These are phyloP conservation scores for Microbotryum lychnidis-dioicae DNA, from an alignment of 1,284 basidiomycete genomes.

Conservation along the genomic window DNA sequence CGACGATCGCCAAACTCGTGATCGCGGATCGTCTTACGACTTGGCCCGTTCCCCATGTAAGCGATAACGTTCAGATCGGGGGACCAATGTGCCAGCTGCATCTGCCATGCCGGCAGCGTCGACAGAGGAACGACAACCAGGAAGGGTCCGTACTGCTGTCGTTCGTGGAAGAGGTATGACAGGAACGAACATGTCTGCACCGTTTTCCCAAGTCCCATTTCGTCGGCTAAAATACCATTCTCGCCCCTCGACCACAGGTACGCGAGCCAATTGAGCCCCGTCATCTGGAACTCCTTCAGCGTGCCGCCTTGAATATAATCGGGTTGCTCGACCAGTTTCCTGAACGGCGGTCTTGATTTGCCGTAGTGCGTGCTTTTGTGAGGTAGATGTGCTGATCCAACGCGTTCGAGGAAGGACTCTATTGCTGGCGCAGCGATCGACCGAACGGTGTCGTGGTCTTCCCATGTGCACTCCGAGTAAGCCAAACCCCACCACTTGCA, in stretches of 20 bases:
- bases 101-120: constrained; percentile 97
- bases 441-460: constrained; percentile 49
- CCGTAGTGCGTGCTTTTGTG: constrained; percentile 70
- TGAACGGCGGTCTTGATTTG: constrained; percentile 68
- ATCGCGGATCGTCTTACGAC: constrained; percentile 82
- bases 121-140: constrained; percentile 96
- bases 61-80: constrained; percentile 95
- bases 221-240: constrained; percentile 96
- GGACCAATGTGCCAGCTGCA: constrained; percentile 89
- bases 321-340: constrained; percentile 82
- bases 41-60: constrained; percentile 83
- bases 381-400: constrained; percentile 72
- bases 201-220: constrained; percentile 98
- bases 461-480: constrained; percentile 97
- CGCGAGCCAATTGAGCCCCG: constrained; percentile 95
- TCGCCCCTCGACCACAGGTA: constrained; percentile 92
- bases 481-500: constrained; percentile 96
- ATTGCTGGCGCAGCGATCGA: constrained; percentile 55
- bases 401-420: constrained; percentile 67
- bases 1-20: constrained; percentile 82
- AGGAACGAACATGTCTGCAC: constrained; percentile 95
- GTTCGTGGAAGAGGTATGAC: constrained; percentile 88
- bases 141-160: constrained; percentile 93
- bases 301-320: constrained; percentile 69
- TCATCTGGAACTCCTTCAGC: constrained; percentile 96